Evolutionary conservation across 371 early-diverging fungal genomes (phyloP).

Genomic region (Syncephalastrum racemosum): DNA sequence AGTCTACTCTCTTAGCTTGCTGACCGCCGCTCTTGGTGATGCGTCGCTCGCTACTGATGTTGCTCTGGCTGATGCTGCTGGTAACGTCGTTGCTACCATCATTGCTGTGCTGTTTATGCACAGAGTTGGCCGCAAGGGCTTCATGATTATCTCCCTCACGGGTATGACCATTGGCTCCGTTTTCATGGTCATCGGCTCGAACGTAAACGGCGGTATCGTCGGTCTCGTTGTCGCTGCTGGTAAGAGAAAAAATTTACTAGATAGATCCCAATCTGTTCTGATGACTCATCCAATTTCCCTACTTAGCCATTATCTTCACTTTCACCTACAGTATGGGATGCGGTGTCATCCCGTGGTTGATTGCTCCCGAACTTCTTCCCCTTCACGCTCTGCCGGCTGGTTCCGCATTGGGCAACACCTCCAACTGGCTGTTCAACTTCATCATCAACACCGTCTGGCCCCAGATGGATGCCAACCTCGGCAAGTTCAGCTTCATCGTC

Average conservation of each 20-base stretch:
- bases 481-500: constrained; percentile 38
- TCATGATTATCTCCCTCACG: constrained; percentile 40
- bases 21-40: constrained; percentile 34
- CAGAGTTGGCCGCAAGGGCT: constrained; percentile 43
- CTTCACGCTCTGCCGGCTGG: constrained; percentile 44
- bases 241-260: constrained; percentile 1
- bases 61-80: constrained; percentile 40
- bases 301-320: constrained; percentile 32
- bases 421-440: constrained; percentile 49
- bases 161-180: constrained; percentile 40
- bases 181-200: constrained; percentile 39
- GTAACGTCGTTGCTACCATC: constrained; percentile 35
- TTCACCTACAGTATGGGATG: constrained; percentile 47
- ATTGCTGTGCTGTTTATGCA: constrained; percentile 39
- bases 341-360: constrained; percentile 54
- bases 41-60: constrained; percentile 33
- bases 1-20: constrained; percentile 36
- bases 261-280: constrained; percentile 3
- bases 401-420: constrained; percentile 42
- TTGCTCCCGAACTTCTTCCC: constrained; percentile 49
- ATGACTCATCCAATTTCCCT: constrained; percentile 1
- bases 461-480: constrained; percentile 27
- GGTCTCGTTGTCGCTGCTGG: constrained; percentile 36
- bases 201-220: constrained; percentile 20
- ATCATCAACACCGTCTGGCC: constrained; percentile 48